These are phyloP conservation scores for Tetraselmis chui DNA, from an alignment of 139 green algal genomes.

Conservation along the genomic window DNA sequence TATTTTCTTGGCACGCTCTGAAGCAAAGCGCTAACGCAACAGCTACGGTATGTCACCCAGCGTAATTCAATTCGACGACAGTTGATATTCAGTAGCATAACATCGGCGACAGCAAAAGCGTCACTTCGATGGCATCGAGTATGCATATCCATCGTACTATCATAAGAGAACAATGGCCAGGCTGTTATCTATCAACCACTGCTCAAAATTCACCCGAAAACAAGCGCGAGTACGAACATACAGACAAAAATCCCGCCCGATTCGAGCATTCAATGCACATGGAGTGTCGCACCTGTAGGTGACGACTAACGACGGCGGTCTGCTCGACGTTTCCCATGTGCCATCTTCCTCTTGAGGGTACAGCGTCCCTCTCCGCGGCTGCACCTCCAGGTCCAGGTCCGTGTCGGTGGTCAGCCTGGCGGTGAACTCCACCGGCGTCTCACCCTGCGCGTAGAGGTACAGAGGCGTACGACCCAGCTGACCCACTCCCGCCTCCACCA, in stretches of 20 bases:
- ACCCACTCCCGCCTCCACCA: constrained; percentile 10
- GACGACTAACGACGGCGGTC: not conserved
- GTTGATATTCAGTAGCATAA: no score
- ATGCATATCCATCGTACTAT: no score
- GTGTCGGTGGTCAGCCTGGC: constrained; percentile 16
- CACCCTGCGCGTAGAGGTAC: not conserved
- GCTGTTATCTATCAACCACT: no score
- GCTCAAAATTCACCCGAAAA: no score
- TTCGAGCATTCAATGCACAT: no score
- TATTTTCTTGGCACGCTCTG: not conserved
- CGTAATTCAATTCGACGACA: no score
- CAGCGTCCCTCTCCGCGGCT: not conserved
- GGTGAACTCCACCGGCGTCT: constrained; percentile 3
- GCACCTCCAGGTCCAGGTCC: constrained; percentile 10
- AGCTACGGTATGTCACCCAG: no score
- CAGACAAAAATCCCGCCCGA: no score
- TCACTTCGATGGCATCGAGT: no score
- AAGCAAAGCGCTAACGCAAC: no score
- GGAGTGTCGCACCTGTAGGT: not conserved
- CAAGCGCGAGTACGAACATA: no score
- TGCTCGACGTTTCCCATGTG: not conserved
- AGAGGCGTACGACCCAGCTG: not conserved
- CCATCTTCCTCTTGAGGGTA: not conserved
- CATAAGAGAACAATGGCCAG: not conserved
- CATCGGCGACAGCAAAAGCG: no score